A percentile compares a stretch with the other conserved stretches of the same genome.
phyloP scores from a whole-genome alignment of 2,329 filamentous ascomycete genomes.

The Botrytis elliptica region DNA sequence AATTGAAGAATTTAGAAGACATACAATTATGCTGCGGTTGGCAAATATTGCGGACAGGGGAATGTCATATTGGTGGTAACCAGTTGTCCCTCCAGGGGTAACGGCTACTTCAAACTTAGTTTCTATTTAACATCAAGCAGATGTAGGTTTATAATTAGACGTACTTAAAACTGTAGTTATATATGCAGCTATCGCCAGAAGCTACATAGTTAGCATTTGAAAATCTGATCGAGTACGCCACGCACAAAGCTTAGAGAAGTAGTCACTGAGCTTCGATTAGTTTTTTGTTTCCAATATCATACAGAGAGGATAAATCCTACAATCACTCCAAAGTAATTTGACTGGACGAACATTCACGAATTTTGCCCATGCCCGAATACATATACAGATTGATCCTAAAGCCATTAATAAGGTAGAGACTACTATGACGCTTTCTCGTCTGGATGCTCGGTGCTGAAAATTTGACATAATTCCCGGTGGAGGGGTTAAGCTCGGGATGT shows the following conservation, averaged over 20 bases:
- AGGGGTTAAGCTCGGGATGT: background rate
- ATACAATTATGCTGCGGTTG: background rate
- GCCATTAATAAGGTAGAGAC: background rate
- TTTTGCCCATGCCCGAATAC: background rate
- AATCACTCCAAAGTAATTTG: background rate
- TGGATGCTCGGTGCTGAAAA: too few species aligned
- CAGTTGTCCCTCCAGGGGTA: background rate
- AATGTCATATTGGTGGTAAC: background rate
- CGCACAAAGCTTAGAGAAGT: background rate
- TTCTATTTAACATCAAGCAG: background rate
- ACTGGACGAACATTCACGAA: background rate
- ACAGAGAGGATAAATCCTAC: background rate
- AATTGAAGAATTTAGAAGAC: background rate
- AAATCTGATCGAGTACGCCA: background rate
- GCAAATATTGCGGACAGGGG: background rate
- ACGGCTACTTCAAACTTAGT: background rate
- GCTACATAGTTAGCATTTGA: background rate
- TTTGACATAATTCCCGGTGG: background rate
- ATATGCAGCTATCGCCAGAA: background rate
- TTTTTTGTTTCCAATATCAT: background rate
- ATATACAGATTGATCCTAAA: background rate
- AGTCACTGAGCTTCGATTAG: background rate
- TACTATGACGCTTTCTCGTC: background rate
- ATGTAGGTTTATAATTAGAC: too few species aligned
- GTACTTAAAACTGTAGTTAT: background rate